phyloP scores from a whole-genome alignment of 805 yeast species.

The Lachancea fermentati region DNA sequence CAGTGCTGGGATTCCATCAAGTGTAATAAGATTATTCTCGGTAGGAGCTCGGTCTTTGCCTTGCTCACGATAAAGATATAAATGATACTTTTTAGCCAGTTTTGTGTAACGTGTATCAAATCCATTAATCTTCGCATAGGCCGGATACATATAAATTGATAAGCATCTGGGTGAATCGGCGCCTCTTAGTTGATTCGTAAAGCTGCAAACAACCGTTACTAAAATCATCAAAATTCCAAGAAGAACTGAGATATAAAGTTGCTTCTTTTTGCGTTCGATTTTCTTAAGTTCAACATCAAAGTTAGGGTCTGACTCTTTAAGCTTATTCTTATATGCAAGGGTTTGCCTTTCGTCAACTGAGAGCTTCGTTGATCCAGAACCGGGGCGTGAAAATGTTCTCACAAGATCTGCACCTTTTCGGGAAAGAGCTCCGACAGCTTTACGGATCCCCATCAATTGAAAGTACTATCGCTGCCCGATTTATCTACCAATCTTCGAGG shows the following conservation, averaged over 20 bases:
- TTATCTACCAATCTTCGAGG: too few species aligned
- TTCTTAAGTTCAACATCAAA: too few species aligned
- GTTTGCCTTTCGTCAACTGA: neutral
- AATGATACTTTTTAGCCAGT: conserved; percentile 56
- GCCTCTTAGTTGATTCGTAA: conserved; percentile 30
- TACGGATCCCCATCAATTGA: conserved; percentile 9
- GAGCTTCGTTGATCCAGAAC: neutral
- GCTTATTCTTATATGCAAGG: neutral
- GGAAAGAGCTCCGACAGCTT: conserved; percentile 4
- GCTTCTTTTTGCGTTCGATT: conserved; percentile 1
- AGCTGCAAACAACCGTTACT: conserved; percentile 10
- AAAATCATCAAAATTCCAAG: conserved; percentile 17
- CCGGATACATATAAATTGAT: conserved; percentile 74
- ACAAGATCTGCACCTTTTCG: conserved; percentile 1
- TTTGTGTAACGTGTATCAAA: conserved; percentile 74
- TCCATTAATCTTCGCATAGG: conserved; percentile 67
- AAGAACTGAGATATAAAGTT: conserved; percentile 7
- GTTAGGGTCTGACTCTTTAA: neutral
- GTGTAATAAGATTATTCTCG: conserved; percentile 31
- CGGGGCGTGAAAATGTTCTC: neutral
- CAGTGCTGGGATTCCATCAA: conserved; percentile 77
- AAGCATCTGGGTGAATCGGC: conserved; percentile 54
- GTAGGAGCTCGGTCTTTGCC: conserved; percentile 55
- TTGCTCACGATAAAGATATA: conserved; percentile 83
- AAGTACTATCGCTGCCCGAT: too few species aligned